Conservation (phyloP, 2,329 filamentous ascomycete species). For the Bipolaris sorokiniana region DNA sequence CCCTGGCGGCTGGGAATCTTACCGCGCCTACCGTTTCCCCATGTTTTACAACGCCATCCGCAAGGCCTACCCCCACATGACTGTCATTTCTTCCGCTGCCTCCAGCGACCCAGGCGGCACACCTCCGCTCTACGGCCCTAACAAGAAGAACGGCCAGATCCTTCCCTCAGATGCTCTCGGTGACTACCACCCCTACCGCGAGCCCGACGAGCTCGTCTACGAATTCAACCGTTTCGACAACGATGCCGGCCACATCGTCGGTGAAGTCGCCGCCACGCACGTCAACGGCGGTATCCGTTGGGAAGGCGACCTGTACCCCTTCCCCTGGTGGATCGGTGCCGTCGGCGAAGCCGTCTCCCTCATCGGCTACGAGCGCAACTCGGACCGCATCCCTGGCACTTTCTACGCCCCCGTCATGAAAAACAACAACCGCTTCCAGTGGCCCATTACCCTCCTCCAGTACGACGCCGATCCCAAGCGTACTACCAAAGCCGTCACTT, state of each 20-base stretch:
- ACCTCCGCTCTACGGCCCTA: conserved; percentile 45
- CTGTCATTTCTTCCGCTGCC: conserved; percentile 44
- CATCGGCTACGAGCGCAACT: conserved; percentile 69
- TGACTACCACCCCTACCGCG: conserved; percentile 55
- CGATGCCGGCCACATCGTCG: conserved; percentile 41
- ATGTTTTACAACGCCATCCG: conserved; percentile 45
- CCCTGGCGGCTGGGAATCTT: conserved; percentile 36
- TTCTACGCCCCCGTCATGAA: conserved; percentile 44
- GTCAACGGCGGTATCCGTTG: conserved; percentile 40
- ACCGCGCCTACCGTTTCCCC: conserved; percentile 42
- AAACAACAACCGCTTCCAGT: conserved; percentile 46
- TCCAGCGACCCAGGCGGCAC: conserved; percentile 35
- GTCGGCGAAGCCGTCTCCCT: conserved; percentile 71
- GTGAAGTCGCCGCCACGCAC: conserved; percentile 46
- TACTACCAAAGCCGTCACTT: conserved; percentile 38
- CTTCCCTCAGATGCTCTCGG: conserved; percentile 31
- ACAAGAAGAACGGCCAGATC: conserved; percentile 31
- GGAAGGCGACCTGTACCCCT: conserved; percentile 31
- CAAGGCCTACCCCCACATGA: conserved; percentile 44
- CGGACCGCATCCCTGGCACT: conserved; percentile 62
- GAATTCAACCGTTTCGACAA: conserved; percentile 54
- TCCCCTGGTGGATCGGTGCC: conserved; percentile 58
- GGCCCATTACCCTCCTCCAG: conserved; percentile 49
- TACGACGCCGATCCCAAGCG: conserved; percentile 49
- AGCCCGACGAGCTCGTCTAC: conserved; percentile 52